A percentile compares a stretch with the other conserved stretches of the same genome.
Evolutionary conservation across 2,329 filamentous ascomycete genomes (phyloP).

Genomic region (Paecilomyces sp.): DNA sequence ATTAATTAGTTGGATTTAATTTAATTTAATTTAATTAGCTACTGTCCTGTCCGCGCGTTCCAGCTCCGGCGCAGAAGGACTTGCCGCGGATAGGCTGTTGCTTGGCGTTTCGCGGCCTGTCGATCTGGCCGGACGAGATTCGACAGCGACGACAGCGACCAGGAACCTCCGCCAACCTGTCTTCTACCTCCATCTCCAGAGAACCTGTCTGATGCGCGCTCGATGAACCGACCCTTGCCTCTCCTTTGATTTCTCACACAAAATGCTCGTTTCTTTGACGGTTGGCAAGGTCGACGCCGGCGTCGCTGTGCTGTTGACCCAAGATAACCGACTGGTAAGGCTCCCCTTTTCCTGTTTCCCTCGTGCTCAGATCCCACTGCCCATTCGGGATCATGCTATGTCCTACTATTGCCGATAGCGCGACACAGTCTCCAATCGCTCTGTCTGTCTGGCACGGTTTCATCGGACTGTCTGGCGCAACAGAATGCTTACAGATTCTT

Average conservation of each 20-base stretch:
- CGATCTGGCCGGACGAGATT: not conserved
- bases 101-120: not conserved
- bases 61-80: not conserved
- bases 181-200: not conserved
- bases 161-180: not conserved
- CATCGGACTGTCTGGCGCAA: not conserved
- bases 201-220: constrained; percentile 4
- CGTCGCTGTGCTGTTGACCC: constrained; percentile 91
- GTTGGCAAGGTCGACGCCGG: constrained; percentile 99
- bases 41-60: not conserved
- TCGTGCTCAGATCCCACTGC: not conserved
- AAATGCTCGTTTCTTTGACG: constrained; percentile 93
- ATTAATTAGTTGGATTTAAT: too few species aligned
- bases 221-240: constrained; percentile 1
- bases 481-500: constrained; percentile 1
- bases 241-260: constrained; percentile 13
- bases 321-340: constrained; percentile 90
- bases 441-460: not conserved
- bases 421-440: not conserved
- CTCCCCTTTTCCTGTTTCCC: constrained; percentile 8
- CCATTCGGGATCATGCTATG: not conserved
- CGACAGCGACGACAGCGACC: not conserved
- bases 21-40: too few species aligned
- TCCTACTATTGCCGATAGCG: not conserved
- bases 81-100: not conserved